Conservation (phyloP, 352 stramenopile genomes). For the Aphanomyces euteiches region DNA sequence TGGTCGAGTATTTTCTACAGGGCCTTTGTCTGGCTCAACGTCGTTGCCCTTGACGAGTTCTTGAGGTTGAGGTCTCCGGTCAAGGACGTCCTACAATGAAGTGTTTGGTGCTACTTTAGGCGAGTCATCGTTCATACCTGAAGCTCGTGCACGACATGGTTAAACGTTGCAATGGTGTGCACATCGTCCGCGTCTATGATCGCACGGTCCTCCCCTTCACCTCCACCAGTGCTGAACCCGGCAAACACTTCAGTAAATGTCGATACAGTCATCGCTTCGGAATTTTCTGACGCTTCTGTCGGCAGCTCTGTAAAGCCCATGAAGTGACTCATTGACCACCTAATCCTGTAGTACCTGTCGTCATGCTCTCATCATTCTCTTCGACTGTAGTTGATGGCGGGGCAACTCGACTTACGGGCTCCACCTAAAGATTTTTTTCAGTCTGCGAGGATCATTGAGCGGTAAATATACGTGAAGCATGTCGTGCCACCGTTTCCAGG, state of each 20-base stretch:
- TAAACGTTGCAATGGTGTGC: neutral
- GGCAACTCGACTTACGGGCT: neutral
- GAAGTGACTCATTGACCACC: too few relatives aligned
- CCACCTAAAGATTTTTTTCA: neutral
- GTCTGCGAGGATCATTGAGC: too few relatives aligned
- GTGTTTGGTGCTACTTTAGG: neutral
- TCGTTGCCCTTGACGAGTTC: slow-evolving; percentile 17
- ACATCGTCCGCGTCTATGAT: neutral
- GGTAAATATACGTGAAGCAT: neutral
- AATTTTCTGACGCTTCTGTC: too few relatives aligned
- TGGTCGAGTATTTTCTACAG: neutral
- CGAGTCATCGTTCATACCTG: neutral
- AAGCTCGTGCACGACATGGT: slow-evolving; percentile 13
- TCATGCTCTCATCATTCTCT: neutral
- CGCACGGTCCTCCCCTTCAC: neutral
- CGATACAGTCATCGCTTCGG: too few relatives aligned
- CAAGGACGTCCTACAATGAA: slow-evolving; percentile 16
- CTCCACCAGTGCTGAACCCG: slow-evolving; percentile 6
- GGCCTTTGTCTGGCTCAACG: neutral
- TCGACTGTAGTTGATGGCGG: neutral
- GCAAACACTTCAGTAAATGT: slow-evolving; percentile 14
- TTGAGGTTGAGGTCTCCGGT: neutral
- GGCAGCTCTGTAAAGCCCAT: too few relatives aligned
- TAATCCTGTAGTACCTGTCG: neutral
- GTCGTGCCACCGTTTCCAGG: neutral